Conservation (phyloP, 2,329 filamentous ascomycete genomes). For the Neonectria neomacrospora region DNA sequence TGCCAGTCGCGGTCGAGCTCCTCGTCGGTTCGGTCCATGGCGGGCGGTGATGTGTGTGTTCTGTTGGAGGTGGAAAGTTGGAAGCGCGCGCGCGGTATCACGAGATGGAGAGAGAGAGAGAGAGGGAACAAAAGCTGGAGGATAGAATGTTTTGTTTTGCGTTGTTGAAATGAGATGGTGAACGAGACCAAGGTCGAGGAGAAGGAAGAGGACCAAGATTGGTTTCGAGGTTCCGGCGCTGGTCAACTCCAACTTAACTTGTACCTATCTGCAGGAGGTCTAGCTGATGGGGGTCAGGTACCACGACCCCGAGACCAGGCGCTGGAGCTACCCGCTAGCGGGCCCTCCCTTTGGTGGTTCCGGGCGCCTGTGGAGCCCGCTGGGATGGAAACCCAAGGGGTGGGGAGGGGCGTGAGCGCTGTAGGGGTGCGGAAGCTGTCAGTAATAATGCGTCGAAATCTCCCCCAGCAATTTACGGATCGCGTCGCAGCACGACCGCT, state of each 20-base stretch:
- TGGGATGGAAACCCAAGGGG: background rate
- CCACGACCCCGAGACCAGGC: background rate
- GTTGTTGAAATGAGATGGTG: background rate
- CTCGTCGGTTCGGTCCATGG: conserved; percentile 65
- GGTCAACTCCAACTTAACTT: background rate
- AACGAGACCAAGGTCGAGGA: background rate
- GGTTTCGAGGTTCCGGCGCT: conserved; percentile 1
- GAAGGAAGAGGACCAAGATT: background rate
- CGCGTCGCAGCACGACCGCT: background rate
- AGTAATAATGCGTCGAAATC: background rate
- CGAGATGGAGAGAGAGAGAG: background rate
- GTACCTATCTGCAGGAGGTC: background rate
- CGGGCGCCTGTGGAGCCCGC: background rate
- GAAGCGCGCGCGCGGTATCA: background rate
- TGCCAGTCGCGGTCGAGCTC: conserved; percentile 83
- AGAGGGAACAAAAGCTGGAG: background rate
- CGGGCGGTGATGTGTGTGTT: conserved; percentile 4
- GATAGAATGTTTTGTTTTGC: background rate
- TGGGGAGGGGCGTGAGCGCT: background rate
- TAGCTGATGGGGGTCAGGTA: background rate
- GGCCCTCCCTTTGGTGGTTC: background rate
- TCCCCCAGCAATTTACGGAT: background rate
- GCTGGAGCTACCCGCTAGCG: background rate
- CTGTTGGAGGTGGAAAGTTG: background rate
- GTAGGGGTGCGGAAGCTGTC: background rate